Evolutionary conservation across 345 rosid genomes (phyloP).

Genomic region (Salix udensis): DNA sequence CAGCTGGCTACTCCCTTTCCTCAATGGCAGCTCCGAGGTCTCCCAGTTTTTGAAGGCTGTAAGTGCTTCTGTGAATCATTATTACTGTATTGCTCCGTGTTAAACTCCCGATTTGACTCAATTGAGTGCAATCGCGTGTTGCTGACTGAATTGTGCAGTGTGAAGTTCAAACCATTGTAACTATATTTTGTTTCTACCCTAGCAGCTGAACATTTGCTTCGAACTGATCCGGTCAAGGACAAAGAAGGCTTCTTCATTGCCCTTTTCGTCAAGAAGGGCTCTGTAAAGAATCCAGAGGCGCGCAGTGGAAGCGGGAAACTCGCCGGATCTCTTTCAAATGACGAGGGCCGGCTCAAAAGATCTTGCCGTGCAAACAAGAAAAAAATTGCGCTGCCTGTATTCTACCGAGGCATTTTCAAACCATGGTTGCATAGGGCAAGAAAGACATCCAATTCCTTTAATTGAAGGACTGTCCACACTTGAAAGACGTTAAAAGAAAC

Average conservation of each 20-base stretch:
- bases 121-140: neutral
- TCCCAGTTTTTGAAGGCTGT: slow-evolving; percentile 70
- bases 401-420: neutral
- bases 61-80: slow-evolving; percentile 22
- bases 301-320: neutral
- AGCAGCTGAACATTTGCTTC: slow-evolving; percentile 44
- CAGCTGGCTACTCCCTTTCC: slow-evolving; percentile 65
- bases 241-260: slow-evolving; percentile 91
- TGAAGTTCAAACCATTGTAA: neutral
- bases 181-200: neutral
- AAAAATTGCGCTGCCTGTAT: neutral
- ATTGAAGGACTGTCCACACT: too few relatives aligned
- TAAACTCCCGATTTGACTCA: too few relatives aligned
- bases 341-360: neutral
- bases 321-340: neutral
- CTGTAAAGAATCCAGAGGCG: neutral
- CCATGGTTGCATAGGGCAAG: neutral
- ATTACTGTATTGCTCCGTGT: neutral
- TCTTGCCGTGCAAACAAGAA: neutral
- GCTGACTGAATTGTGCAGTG: neutral
- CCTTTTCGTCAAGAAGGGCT: slow-evolving; percentile 39
- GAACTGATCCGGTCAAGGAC: slow-evolving; percentile 55
- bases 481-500: too few relatives aligned
- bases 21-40: slow-evolving; percentile 68
- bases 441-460: too few relatives aligned